phyloP scores from a whole-genome alignment of 1,284 basidiomycete genomes.

The Marasmius oreades region DNA sequence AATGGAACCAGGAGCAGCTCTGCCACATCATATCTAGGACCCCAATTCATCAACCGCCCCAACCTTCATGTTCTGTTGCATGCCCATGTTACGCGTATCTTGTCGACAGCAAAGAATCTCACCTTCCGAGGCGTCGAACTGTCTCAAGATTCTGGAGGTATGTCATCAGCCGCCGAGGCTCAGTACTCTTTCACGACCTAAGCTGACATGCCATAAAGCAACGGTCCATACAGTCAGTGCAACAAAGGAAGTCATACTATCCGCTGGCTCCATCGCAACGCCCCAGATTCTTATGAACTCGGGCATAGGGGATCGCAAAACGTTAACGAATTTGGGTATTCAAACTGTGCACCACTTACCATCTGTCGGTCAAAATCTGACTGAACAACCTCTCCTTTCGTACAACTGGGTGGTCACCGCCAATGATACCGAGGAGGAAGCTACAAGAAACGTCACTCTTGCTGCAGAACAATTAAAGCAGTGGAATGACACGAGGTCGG shows the following conservation, averaged over 20 bases:
- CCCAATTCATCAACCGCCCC: slow-evolving; percentile 7
- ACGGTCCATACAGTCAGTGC: slow-evolving; percentile 22
- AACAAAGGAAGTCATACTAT: slow-evolving; percentile 40
- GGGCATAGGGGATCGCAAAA: slow-evolving; percentile 38
- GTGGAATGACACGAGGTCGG: slow-evolving; percentile 15
- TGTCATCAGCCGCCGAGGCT: not conserved
- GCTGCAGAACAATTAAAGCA: slow-evolving; percentile 1
- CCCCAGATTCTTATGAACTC: slow-evolving; percentile 44
- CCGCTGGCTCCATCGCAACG: too few relatives aligned
- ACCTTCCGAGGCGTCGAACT: slow-evolving; percentile 32
- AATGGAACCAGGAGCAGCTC: too few relatives aligned
- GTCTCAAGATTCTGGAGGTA: slow-evolving; percentile 20
- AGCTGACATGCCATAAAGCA: slow-evolving; percentile 1
- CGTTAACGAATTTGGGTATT: slow-evolving; percentile 18
- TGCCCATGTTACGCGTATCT: slow-evolving; percentile 12
- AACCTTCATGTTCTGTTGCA: slow-evolving; percentile 20
- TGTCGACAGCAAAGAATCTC: slow-evolving; percentile 14
- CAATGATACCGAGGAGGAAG: slow-evolving; percentile 15
- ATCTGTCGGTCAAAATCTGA: slow-evolving; percentile 44
- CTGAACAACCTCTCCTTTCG: slow-evolving; percentile 25
- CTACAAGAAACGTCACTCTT: slow-evolving; percentile 14
- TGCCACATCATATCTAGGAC: slow-evolving; percentile 6
- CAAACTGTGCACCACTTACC: slow-evolving; percentile 28
- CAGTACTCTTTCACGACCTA: not conserved
- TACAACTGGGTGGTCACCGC: slow-evolving; percentile 18